Base-by-base conservation (phyloP, 305 asterid genomes). In the Lippia alba region DNA sequence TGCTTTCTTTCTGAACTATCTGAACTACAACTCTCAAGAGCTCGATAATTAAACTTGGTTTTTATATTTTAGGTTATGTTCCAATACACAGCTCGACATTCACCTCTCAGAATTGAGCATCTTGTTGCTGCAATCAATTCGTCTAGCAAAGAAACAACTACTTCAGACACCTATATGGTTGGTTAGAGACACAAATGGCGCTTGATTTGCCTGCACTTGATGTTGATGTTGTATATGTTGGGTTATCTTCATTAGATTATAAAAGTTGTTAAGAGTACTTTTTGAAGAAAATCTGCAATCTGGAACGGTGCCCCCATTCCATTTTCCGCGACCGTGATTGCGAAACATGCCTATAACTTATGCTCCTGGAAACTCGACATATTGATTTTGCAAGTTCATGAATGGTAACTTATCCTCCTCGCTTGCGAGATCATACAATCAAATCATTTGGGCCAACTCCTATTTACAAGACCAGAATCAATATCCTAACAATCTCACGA, bases 1-100 rank as follows among this genome's bases (percentile, higher is more conserved):
- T 17, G 10, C 66, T 50, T 74, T 32, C 17, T 19, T 50, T 30
- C 14, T 20, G 9, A 36, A 36, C 4, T 36, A 36, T 30, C 14
- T 20, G 9, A 36, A 36, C 4, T 36, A 36, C 41, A 7, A 36
- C 9, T 36, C 36, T 19, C 48, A 16, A 16, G 9, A 33, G 16
- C 41, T 53, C 24, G 33, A 50, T 44, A 44, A 14, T 48, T 63
- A 17, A 12, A 17, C 51, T 57, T 56, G 74, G 32, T 36, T 48
- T 30, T 24, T 48, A n/a, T 8, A 24, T 73, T 53, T 71, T 79
- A 94, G 99, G 85, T 92, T 9, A 70, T 94, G 87, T 94, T 94
- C 83, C 99, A 94, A 80, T 87, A 90, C 45, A 76, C 85, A 39
- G 99, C 74, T 73, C 96, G 97, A 32, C 80, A 82, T 81, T 83